Evolutionary conservation across 2,329 filamentous ascomycete species (phyloP), one percentile per base, ranked within the genome.

Genomic region (Sporothrix humicola): DNA sequence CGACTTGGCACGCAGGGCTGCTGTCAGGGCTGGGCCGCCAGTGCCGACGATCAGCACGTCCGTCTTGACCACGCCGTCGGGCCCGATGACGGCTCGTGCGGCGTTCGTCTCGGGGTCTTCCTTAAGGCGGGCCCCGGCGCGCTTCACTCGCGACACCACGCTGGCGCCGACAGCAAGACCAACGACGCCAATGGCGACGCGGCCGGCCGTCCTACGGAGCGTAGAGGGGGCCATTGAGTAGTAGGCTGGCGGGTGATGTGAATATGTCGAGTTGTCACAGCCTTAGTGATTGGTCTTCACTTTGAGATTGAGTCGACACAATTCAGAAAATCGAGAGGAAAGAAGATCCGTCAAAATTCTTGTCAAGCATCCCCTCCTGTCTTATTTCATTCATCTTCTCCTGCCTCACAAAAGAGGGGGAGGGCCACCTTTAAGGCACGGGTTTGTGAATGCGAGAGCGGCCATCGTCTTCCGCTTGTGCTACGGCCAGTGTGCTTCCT

Each of bases 41-140:
- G 78, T 76, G 12, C 81, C 82, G 2, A 83, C 73, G 31, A 82
- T 77, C 3, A 82, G 75, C 37, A 81, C 73, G 37, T 74, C 73
- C 9, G 73, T 74, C 31, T 69, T 50, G 54, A 70, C 72, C 10
- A 70, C 48, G 26, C 56, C 56, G 56, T 73, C 72, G 26, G 65
- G 54, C n/a, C 72, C 72, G 68, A 71, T 59, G 15, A 54, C 48
- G 26, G 68, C 58, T n/a, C 68, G 68, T 17, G 72, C 68, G 12
- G 72, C 72, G 42, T 71, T 70, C 31, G 69, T 68, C 46, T 44
- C 72, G 7, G 72, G 72, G 50, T 66, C 68, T 12, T 73, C 72
- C 31, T 50, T 58, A 8, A 73, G 72, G n/a, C 69, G 72, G 26
- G 58, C 66, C n/a, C 59, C 59, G 48, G 66, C 52, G 13, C 68